Conservation (phyloP, 2,329 filamentous ascomycete genomes). For the Elsinoe necatrix region DNA sequence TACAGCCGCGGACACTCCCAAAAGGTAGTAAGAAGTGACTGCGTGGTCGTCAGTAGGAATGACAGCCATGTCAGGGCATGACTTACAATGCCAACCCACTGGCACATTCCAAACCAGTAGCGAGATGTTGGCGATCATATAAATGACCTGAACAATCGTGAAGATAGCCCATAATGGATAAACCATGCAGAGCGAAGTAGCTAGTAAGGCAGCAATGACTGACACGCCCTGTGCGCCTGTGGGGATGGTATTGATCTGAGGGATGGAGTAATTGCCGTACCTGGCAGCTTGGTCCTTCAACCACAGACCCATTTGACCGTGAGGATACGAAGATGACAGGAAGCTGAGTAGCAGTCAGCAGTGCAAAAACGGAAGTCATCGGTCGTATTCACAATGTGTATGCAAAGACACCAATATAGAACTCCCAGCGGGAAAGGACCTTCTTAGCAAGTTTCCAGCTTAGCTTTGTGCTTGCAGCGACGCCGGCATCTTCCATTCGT, state of each 20-base stretch:
- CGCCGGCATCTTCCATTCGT: constrained; percentile 13
- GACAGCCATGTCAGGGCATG: background rate
- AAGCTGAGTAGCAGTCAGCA: constrained; percentile 1
- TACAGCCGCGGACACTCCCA: background rate
- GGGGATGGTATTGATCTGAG: constrained; percentile 15
- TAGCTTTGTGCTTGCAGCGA: background rate
- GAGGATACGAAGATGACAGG: constrained; percentile 12
- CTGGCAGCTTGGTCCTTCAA: constrained; percentile 16
- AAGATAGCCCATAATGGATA: constrained; percentile 5
- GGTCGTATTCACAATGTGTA: constrained; percentile 8
- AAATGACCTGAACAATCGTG: background rate
- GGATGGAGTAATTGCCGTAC: constrained; percentile 1
- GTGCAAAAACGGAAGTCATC: background rate
- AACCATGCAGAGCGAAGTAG: constrained; percentile 5
- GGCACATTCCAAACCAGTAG: constrained; percentile 2
- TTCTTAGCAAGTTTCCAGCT: constrained; percentile 1
- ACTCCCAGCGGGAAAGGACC: constrained; percentile 10
- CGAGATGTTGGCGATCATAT: background rate
- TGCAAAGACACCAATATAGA: constrained; percentile 14
- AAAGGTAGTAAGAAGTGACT: constrained; percentile 1
- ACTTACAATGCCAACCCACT: background rate
- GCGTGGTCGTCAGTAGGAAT: background rate
- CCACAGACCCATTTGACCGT: constrained; percentile 16
- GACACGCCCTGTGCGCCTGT: constrained; percentile 5
- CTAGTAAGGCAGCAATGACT: background rate